These are phyloP conservation scores for Coemansia asiatica DNA, from an alignment of 192 early-diverging fungal genomes.

Conservation along the genomic window DNA sequence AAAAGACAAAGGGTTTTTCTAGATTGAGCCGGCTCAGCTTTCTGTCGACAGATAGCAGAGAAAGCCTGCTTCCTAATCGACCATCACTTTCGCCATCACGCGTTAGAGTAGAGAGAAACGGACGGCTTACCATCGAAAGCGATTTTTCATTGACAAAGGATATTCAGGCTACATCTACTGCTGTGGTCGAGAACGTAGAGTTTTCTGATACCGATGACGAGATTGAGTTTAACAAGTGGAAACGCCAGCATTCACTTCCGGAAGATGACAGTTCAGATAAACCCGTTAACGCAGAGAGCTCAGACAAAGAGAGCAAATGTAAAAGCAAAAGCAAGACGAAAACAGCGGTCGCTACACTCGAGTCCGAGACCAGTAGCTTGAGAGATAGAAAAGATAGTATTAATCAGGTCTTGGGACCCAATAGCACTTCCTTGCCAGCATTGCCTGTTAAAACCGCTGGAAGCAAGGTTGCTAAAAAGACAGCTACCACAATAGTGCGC, in stretches of 20 bases:
- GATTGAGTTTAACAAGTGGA: conserved; percentile 49
- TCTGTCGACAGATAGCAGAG: conserved; percentile 23
- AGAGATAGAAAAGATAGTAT: neutral
- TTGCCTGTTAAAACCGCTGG: neutral
- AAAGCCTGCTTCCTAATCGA: conserved; percentile 33
- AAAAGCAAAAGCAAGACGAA: neutral
- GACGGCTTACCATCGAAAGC: conserved; percentile 26
- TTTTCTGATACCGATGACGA: conserved; percentile 51
- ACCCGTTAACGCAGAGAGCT: too few species aligned
- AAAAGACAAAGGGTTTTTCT: conserved; percentile 16
- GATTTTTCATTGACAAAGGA: neutral
- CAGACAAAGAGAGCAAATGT: neutral
- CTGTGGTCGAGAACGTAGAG: conserved; percentile 14
- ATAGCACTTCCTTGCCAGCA: neutral
- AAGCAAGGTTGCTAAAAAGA: conserved; percentile 4
- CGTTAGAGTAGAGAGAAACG: conserved; percentile 22
- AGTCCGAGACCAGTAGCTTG: neutral
- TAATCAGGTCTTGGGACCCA: neutral
- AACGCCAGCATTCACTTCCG: conserved; percentile 20
- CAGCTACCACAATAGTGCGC: neutral
- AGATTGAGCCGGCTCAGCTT: conserved; percentile 19
- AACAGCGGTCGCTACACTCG: neutral
- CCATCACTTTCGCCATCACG: conserved; percentile 47
- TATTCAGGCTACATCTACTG: neutral
- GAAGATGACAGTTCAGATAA: neutral